These are phyloP conservation scores for Flammula alnicola DNA, from an alignment of 1,284 basidiomycete genomes.

Conservation along the genomic window DNA sequence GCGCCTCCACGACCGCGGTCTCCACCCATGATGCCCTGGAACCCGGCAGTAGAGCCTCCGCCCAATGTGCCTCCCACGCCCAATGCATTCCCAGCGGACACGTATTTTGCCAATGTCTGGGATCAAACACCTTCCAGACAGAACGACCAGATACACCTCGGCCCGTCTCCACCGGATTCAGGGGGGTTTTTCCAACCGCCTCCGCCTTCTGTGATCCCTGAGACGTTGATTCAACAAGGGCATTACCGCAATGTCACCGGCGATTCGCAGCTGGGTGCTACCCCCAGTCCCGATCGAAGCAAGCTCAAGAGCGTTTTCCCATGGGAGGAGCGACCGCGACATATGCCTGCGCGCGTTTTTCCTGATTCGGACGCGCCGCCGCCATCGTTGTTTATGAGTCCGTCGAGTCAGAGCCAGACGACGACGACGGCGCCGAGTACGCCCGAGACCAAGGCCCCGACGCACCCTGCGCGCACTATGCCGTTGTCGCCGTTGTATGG, in stretches of 20 bases:
- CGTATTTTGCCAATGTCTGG: slow-evolving; percentile 79
- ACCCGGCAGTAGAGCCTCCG: slow-evolving; percentile 74
- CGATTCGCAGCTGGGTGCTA: slow-evolving; percentile 36
- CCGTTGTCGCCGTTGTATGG: slow-evolving; percentile 44
- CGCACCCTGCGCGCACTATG: slow-evolving; percentile 28
- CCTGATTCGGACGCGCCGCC: slow-evolving; percentile 70
- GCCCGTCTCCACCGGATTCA: slow-evolving; percentile 39
- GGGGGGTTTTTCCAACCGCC: slow-evolving; percentile 65
- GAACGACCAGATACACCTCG: slow-evolving; percentile 40
- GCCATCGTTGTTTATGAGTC: slow-evolving; percentile 51
- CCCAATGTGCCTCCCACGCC: slow-evolving; percentile 57
- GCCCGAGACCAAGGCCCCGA: slow-evolving; percentile 35
- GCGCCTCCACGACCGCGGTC: slow-evolving; percentile 51
- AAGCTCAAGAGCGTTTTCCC: slow-evolving; percentile 89
- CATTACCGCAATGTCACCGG: slow-evolving; percentile 67
- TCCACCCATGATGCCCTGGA: slow-evolving; percentile 70
- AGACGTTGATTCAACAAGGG: slow-evolving; percentile 60
- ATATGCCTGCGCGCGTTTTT: slow-evolving; percentile 73
- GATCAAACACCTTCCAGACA: slow-evolving; percentile 53
- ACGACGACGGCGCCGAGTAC: slow-evolving; percentile 38
- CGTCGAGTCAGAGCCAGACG: slow-evolving; percentile 38
- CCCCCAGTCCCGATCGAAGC: slow-evolving; percentile 67
- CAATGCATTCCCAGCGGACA: slow-evolving; percentile 64
- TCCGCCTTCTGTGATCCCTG: slow-evolving; percentile 61
- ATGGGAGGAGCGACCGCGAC: slow-evolving; percentile 82